Evolutionary conservation across 169 alveolate genomes (phyloP).

Genomic region (Plasmodium knowlesi): DNA sequence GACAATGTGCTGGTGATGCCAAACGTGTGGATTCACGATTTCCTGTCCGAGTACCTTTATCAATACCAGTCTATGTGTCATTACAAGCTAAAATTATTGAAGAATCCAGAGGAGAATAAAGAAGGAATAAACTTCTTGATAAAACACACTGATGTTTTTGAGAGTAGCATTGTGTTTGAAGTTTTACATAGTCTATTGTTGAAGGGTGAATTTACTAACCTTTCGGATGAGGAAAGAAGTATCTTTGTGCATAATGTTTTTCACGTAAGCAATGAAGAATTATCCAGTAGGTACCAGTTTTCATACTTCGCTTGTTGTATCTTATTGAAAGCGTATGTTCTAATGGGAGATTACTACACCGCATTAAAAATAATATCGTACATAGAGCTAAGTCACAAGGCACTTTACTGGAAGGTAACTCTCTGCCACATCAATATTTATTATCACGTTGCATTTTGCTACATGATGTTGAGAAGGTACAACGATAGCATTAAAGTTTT

Average conservation of each 20-base stretch:
- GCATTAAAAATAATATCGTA: constrained; percentile 82
- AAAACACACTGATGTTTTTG: constrained; percentile 20
- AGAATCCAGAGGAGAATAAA: constrained; percentile 32
- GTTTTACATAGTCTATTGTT: constrained; percentile 51
- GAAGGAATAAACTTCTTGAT: constrained; percentile 77
- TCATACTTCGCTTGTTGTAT: constrained; percentile 40
- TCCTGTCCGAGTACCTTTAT: constrained; percentile 87
- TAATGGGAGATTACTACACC: constrained; percentile 86
- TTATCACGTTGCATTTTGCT: constrained; percentile 86
- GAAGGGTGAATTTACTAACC: constrained; percentile 30
- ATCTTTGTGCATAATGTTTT: constrained; percentile 22
- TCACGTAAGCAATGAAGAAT: constrained; percentile 38
- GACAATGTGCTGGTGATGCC: constrained; percentile 84
- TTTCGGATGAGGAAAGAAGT: constrained; percentile 31
- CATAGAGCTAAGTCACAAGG: constrained; percentile 80
- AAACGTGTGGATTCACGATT: constrained; percentile 89
- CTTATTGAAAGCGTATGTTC: constrained; percentile 79
- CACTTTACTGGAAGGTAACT: constrained; percentile 87
- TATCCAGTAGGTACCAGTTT: constrained; percentile 46
- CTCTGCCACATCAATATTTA: constrained; percentile 85
- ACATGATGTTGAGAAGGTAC: constrained; percentile 90
- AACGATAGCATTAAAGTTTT: constrained; percentile 83
- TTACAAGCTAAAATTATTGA: constrained; percentile 33
- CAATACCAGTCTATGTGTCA: constrained; percentile 88
- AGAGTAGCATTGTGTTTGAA: constrained; percentile 55